Evolutionary conservation across 768 basidiomycete species (phyloP), one percentile per base, ranked within the genome.

Genomic region (Panaeolus papilionaceus): DNA sequence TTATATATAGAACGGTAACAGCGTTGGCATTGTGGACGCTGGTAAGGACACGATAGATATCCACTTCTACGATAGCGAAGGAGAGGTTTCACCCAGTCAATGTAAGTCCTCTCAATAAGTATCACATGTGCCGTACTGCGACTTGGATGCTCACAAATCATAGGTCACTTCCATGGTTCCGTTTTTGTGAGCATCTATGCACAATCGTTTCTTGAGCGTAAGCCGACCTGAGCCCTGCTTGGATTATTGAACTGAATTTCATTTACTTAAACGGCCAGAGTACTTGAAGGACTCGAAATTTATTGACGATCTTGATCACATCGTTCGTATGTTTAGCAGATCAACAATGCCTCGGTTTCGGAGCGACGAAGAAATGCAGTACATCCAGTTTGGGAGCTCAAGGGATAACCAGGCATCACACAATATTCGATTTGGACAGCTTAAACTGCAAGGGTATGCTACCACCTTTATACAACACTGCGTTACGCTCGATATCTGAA

Each of bases 21-120:
- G 83, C 2, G 75, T 87, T 6, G 78, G 86, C 66, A 78, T 89
- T 39, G 83, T 89, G n/a, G 87, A 90, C 67, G 86, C 88, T 3
- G 88, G 89, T 7, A 87, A 87, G 49, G 89, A 87, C 20, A 90
- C 88, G 0, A 79, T 90, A 33, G 88, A 90, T 68, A 77, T 89
- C 45, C 88, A 86, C 67, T 79, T 84, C 12, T 89, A 89, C 64
- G 62, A 71, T 0, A 67, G 72, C 0, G 81, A 86, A 61, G 81
- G 85, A 68, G 88, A 89, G 71, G 81, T 86, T 38, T 80, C 85
- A 1, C 78, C 80, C 0, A 69, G 80, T 5, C 78, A 82, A 68
- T 86, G 85, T 84, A 68, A 14, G 76, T 68, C 33, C 62, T 63
- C 26, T 33, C 33, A 5, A 33, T 33, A 33, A 33, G 33, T 33